phyloP scores from a whole-genome alignment of 495 filamentous ascomycete genomes.

The Podospora fimiseda region DNA sequence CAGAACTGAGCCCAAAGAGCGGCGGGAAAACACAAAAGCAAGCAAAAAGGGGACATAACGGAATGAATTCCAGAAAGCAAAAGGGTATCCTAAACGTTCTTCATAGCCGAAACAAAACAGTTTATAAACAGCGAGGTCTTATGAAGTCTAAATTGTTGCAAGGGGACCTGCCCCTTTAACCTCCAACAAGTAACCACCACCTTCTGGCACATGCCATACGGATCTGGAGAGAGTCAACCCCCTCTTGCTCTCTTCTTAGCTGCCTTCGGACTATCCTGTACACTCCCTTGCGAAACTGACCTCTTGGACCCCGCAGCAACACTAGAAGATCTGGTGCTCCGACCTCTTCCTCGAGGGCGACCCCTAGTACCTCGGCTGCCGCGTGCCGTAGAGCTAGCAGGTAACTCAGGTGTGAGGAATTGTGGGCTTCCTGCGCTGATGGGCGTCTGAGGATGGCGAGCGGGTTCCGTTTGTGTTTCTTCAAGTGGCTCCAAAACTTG shows the following conservation, averaged over 20 bases:
- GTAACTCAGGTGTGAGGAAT: conserved; percentile 17
- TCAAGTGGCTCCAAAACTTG: background rate
- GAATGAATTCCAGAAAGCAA: no score
- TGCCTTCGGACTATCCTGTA: conserved; percentile 10
- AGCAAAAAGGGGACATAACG: no score
- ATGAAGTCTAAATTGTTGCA: no score
- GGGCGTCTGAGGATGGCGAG: background rate
- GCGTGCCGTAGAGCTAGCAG: conserved; percentile 9
- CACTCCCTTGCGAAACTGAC: conserved; percentile 10
- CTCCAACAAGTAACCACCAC: no score
- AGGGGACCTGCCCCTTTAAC: no score
- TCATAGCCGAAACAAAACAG: no score
- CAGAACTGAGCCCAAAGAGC: no score
- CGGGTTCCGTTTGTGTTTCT: background rate
- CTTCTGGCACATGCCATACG: no score
- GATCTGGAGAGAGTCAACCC: no score
- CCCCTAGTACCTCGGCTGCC: conserved; percentile 6
- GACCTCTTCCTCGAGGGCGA: conserved; percentile 2
- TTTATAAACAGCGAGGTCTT: no score
- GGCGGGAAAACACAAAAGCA: no score
- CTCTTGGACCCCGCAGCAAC: conserved; percentile 18
- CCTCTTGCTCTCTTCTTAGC: conserved; percentile 13
- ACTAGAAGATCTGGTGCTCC: background rate
- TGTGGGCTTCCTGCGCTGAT: background rate
- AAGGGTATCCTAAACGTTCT: no score